Evolutionary conservation across 495 filamentous ascomycete genomes (phyloP), one percentile per base, ranked within the genome.

Genomic region (Neurospora tetraspora): DNA sequence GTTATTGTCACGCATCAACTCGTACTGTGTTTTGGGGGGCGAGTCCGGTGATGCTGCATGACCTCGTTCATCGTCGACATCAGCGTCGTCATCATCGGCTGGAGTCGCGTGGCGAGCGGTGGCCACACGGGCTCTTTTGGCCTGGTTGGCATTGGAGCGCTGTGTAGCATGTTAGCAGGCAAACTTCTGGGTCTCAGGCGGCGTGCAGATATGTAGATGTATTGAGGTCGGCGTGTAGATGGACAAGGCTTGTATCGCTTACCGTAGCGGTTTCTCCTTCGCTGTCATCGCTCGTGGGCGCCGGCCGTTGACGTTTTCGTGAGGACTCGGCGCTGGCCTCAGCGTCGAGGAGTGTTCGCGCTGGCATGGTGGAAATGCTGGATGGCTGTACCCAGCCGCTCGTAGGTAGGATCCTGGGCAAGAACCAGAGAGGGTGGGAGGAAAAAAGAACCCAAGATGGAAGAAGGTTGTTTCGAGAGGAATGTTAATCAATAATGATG

Each of bases 11-110:
- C 87, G 81, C 74, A 85, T 73, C 18, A 81, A 73, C 71, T 88
- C 86, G 74, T 87, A 88, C 71, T 87, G 83, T 69, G 84, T 83
- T 74, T 79, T 84, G 71, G 77, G 83, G 39, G 76, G 84, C 34
- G 76, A 82, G 70, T 74, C 71, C 0, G 78, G 76, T 11, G 68
- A 69, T 7, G 45, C 14, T 10, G 70, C 43, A 31, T 59, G 40
- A 5, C 38, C 40, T 37, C 42, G 69, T 4, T 27, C 42, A 42
- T 79, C 80, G 39, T 78, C 71, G 4, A 69, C 65, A 40, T 79
- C 77, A 12, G 77, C 84, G 81, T 72, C 77, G 75, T 73, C 83
- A 78, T 80, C 86, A n/a, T 82, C 81, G 6, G 78, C 72, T 47
- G 78, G 76, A 20, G 71, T 73, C 31, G 73, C 76, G 27, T 69